Evolutionary conservation across 768 basidiomycete species (phyloP).

Genomic region (Auricularia sp.): DNA sequence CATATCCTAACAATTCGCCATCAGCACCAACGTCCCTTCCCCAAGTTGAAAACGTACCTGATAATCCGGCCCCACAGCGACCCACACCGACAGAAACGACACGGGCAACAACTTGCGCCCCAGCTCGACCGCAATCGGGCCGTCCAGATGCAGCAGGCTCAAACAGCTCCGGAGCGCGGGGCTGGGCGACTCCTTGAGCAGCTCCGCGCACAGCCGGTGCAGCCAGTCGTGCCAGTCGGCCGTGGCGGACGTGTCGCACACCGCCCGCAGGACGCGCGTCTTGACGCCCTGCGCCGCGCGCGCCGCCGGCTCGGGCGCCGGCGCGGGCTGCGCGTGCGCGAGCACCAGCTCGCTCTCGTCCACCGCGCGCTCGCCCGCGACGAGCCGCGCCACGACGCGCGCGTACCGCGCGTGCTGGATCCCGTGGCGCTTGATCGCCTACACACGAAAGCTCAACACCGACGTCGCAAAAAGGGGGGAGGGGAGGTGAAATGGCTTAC

Average conservation of each 20-base stretch:
- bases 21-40: too few species aligned
- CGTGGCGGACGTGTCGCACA: slow-evolving; percentile 81
- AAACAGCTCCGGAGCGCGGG: slow-evolving; percentile 94
- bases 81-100: slow-evolving; percentile 30
- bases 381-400: neutral
- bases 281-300: neutral
- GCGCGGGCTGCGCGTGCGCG: neutral
- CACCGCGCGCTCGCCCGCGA: neutral
- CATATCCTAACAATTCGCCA: slow-evolving; percentile 26
- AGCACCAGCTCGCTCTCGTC: neutral
- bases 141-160: slow-evolving; percentile 63
- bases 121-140: slow-evolving; percentile 74
- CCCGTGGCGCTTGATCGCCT: neutral
- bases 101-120: neutral
- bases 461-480: neutral
- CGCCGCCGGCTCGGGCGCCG: too few species aligned
- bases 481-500: slow-evolving; percentile 12
- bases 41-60: slow-evolving; percentile 19
- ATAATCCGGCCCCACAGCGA: slow-evolving; percentile 34
- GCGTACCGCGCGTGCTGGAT: neutral
- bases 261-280: slow-evolving; percentile 17
- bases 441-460: neutral
- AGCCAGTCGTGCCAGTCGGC: slow-evolving; percentile 94
- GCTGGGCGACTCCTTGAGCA: slow-evolving; percentile 96
- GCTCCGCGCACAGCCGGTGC: slow-evolving; percentile 82